phyloP scores from a whole-genome alignment of 2,329 filamentous ascomycete species.

The Lithohypha guttulata region DNA sequence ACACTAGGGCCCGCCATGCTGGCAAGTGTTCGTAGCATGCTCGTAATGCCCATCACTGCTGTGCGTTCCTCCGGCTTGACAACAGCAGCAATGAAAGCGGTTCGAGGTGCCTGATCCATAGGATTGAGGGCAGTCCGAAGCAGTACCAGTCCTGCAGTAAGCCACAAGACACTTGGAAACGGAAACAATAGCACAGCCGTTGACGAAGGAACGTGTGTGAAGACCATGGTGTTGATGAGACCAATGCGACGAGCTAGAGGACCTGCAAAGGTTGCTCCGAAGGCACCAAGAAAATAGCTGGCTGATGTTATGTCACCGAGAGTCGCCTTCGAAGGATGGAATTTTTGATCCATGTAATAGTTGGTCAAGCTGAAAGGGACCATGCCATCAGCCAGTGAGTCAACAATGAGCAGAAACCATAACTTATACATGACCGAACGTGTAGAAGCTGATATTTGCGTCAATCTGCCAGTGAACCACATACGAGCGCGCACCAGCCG shows the following conservation, averaged over 20 bases:
- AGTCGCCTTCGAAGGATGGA: constrained; percentile 44
- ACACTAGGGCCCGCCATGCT: constrained; percentile 45
- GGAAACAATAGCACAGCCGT: constrained; percentile 52
- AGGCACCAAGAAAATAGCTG: constrained; percentile 43
- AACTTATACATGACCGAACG: constrained; percentile 51
- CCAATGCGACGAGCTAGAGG: constrained; percentile 49
- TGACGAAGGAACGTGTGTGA: constrained; percentile 52
- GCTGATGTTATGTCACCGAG: constrained; percentile 50
- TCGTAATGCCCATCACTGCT: constrained; percentile 59
- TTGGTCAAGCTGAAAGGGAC: constrained; percentile 47
- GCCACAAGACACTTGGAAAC: constrained; percentile 38
- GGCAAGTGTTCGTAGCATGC: constrained; percentile 49
- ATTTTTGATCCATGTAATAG: constrained; percentile 49
- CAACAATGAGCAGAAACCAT: constrained; percentile 54
- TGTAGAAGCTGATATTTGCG: constrained; percentile 48
- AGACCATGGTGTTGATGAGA: constrained; percentile 55
- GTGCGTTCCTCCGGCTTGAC: constrained; percentile 56
- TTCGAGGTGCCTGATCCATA: constrained; percentile 58
- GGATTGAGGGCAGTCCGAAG: constrained; percentile 53
- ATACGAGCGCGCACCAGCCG: constrained; percentile 5
- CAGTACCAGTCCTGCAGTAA: constrained; percentile 47
- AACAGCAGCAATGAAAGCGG: constrained; percentile 56
- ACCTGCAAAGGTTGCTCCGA: constrained; percentile 47
- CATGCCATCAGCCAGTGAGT: constrained; percentile 58
- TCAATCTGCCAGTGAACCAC: constrained; percentile 25